Evolutionary conservation across 257 asterid genomes (phyloP).

Genomic region (Nicotiana tabacum): DNA sequence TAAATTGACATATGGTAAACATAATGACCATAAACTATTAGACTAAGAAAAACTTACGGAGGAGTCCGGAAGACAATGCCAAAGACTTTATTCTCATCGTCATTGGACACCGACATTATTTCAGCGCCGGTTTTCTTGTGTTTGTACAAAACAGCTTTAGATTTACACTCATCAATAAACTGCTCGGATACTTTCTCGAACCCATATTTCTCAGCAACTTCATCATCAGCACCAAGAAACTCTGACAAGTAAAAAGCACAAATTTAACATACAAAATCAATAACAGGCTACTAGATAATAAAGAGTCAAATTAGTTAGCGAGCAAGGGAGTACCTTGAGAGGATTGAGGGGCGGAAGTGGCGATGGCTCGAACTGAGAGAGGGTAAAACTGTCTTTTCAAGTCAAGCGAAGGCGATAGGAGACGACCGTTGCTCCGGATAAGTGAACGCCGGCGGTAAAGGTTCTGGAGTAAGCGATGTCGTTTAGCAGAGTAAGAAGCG

Average conservation of each 20-base stretch:
- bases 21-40: background rate
- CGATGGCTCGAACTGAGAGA: conserved; percentile 58
- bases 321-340: conserved; percentile 30
- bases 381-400: conserved; percentile 39
- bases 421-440: conserved; percentile 43
- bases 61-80: conserved; percentile 96
- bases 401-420: conserved; percentile 34
- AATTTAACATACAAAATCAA: background rate
- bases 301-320: background rate
- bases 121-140: conserved; percentile 97
- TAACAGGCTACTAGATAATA: background rate
- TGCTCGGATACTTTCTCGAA: conserved; percentile 85
- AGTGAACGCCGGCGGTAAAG: conserved; percentile 37
- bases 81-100: conserved; percentile 93
- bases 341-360: conserved; percentile 64
- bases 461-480: conserved; percentile 50
- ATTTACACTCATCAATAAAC: conserved; percentile 90
- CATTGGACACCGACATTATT: conserved; percentile 87
- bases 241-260: conserved; percentile 22
- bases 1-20: background rate
- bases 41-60: conserved; percentile 55
- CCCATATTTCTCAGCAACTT: conserved; percentile 75
- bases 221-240: conserved; percentile 66
- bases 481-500: conserved; percentile 28
- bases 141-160: conserved; percentile 82